Conservation (phyloP, 2,329 filamentous ascomycete genomes). For the Meredithiella fracta region DNA sequence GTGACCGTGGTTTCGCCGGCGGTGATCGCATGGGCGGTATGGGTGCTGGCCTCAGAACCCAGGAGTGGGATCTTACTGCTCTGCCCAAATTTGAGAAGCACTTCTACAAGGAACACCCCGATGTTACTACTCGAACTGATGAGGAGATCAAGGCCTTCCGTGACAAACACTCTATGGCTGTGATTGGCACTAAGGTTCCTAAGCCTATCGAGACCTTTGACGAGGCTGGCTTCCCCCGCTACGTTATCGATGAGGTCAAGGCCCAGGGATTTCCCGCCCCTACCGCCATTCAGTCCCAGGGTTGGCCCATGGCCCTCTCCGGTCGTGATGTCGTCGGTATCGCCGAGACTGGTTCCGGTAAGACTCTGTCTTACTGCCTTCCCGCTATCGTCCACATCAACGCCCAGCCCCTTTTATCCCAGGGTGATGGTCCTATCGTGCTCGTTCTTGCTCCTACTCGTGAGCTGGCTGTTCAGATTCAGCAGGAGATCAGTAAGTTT, state of each 20-base stretch:
- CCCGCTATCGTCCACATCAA: slow-evolving; percentile 99
- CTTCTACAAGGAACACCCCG: slow-evolving; percentile 92
- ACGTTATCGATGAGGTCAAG: slow-evolving; percentile 98
- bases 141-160: slow-evolving; percentile 82
- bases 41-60: slow-evolving; percentile 71
- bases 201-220: slow-evolving; percentile 95
- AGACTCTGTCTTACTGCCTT: slow-evolving; percentile 96
- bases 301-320: slow-evolving; percentile 97
- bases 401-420: slow-evolving; percentile 86
- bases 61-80: slow-evolving; percentile 63
- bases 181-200: slow-evolving; percentile 66
- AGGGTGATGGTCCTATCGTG: slow-evolving; percentile 91
- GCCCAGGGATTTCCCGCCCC: slow-evolving; percentile 87
- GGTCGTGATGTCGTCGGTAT: slow-evolving; percentile 98
- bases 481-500: slow-evolving; percentile 97
- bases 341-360: slow-evolving; percentile 96
- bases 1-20: slow-evolving; percentile 41
- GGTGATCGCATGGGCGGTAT: slow-evolving; percentile 92
- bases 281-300: slow-evolving; percentile 84
- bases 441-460: slow-evolving; percentile 90
- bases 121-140: slow-evolving; percentile 55
- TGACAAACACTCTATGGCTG: slow-evolving; percentile 65
- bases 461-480: slow-evolving; percentile 96
- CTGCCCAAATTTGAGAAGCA: slow-evolving; percentile 97
- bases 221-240: slow-evolving; percentile 89